Evolutionary conservation across 441 rosid species (phyloP).

Genomic region (Kokia cookei): DNA sequence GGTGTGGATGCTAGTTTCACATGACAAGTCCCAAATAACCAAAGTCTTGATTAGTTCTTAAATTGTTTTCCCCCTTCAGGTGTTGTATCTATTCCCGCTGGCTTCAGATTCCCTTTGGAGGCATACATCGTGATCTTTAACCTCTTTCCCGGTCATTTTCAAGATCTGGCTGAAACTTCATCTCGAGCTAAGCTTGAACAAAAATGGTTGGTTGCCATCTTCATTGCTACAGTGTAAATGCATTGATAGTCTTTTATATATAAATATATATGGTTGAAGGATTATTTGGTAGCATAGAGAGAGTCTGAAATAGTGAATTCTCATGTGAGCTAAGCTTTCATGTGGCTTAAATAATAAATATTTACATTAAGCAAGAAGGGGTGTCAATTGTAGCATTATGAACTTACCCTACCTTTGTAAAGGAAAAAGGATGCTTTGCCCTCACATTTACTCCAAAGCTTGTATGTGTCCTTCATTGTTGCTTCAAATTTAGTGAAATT

Average conservation of each 20-base stretch:
- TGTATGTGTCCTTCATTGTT: background rate
- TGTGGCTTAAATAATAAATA: background rate
- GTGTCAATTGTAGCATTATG: slow-evolving; percentile 1
- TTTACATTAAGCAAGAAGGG: background rate
- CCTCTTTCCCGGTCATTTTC: background rate
- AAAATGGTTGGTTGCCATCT: background rate
- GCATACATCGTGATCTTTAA: slow-evolving; percentile 1
- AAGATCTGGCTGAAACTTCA: slow-evolving; percentile 1
- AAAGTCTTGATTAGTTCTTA: background rate
- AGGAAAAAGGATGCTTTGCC: background rate
- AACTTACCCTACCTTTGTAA: background rate
- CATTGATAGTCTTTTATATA: background rate
- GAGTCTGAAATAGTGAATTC: background rate
- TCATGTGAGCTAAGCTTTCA: background rate
- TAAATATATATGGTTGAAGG: background rate
- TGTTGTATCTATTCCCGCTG: background rate
- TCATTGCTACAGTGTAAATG: slow-evolving; percentile 14
- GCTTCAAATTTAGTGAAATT: background rate
- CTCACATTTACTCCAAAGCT: background rate
- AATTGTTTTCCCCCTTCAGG: slow-evolving; percentile 11
- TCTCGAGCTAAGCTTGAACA: background rate
- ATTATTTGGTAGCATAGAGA: background rate
- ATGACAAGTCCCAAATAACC: background rate
- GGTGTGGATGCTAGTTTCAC: background rate
- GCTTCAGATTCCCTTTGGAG: background rate